Base-by-base conservation (phyloP, 768 basidiomycete species). In the Tulasnella sp. region DNA sequence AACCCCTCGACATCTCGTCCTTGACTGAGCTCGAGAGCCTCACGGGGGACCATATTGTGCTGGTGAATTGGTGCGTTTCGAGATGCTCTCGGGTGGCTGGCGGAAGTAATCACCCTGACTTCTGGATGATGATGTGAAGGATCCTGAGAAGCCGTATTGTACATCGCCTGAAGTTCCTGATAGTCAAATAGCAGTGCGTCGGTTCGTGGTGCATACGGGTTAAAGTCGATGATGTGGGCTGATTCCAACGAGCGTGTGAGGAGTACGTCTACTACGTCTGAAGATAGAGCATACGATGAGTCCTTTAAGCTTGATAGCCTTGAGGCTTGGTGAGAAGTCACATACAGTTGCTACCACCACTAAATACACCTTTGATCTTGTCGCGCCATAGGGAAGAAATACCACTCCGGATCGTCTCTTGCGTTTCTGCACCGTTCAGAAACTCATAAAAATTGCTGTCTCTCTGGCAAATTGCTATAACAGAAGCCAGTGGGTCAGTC, bases 1-100 rank as follows among this genome's bases (percentile, higher is more conserved):
- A 96, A 96, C 53, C 85, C 84, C 24, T 78, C 74, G 22, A 91
- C 78, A 62, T 77, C 78, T 50, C 77, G 75, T 2, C 92, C 93
- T 51, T 77, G 78, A 64, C 90, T 84, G 66, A 96, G 69, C 51
- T 75, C 78, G n/a, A 94, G 71, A 2, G 87, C 88, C 66, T 98
- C 93, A 49, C 91, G 77, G 8, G 93, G 94, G 30, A 93, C 76
- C 84, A 92, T 93, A 66, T 92, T 94, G 69, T 88, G 87, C 63
- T 85, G 85, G 67, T 87, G 74, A 0, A 77, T 72, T 1, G 93
- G 93, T 1, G 83, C 80, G 62, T 82, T 87, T 34, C 77, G 74
- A 15, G 73, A 73, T 0, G 82, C 83, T 1, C 76, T 76, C 0
- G 87, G 87, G 68, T 94, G 90, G 4, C 77, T 69, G 1, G 75